Evolutionary conservation across 208 protist genomes (phyloP).

Genomic region (Strigomonas oncopelti): DNA sequence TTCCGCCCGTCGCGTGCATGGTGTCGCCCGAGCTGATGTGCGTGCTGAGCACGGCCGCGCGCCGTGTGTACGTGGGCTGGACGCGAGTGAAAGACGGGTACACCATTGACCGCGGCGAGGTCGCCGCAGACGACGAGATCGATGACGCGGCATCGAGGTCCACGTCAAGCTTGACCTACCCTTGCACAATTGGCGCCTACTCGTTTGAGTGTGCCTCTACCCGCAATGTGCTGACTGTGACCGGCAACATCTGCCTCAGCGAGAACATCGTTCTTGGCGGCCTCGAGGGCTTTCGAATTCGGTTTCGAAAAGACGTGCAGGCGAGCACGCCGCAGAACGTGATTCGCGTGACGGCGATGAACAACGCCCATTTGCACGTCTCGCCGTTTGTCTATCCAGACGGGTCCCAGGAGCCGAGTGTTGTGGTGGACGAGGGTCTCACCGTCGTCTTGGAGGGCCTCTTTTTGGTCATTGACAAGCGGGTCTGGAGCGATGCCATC

Average conservation of each 20-base stretch:
- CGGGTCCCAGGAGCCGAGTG: conserved; percentile 15
- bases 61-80: background rate
- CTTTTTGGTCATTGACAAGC: conserved; percentile 14
- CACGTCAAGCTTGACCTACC: background rate
- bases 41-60: background rate
- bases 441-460: conserved; percentile 29
- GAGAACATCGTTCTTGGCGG: conserved; percentile 4
- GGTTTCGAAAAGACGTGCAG: background rate
- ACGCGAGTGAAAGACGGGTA: background rate
- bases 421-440: conserved; percentile 32
- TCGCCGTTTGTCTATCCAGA: background rate
- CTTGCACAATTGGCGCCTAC: background rate
- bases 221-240: background rate
- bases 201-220: background rate
- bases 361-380: background rate
- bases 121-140: background rate
- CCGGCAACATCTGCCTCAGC: conserved; percentile 1
- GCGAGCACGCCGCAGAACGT: conserved; percentile 2
- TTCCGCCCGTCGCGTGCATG: background rate
- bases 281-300: conserved; percentile 1
- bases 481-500: conserved; percentile 11
- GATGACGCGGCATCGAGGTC: background rate
- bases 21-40: background rate
- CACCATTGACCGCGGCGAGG: background rate
- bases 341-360: background rate